Evolutionary conservation across 176 grass and related monocot genomes (phyloP).

Genomic region (Dendrocalamus sinicus): DNA sequence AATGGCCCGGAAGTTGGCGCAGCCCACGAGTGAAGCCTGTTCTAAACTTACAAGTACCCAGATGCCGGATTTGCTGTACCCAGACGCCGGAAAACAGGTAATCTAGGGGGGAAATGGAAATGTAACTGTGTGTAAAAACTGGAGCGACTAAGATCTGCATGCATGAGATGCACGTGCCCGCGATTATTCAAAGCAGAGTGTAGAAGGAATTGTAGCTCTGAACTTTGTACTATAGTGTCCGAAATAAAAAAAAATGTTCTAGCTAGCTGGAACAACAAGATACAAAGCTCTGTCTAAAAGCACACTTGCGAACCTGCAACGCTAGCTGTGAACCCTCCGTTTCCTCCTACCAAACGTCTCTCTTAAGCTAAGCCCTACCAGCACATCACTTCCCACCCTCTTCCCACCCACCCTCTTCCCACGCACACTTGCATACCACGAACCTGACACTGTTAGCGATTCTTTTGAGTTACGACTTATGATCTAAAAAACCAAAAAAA

Average conservation of each 20-base stretch:
- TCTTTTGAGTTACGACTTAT: too few species aligned
- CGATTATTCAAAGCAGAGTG: not conserved
- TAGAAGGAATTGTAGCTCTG: not conserved
- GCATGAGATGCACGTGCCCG: not conserved
- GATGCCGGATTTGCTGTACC: too few species aligned
- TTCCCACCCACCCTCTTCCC: not conserved
- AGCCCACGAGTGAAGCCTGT: not conserved
- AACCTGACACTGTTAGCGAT: not conserved
- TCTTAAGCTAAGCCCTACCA: slow-evolving; percentile 4
- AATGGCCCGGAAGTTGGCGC: not conserved
- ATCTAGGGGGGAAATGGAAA: not conserved
- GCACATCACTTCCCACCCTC: not conserved
- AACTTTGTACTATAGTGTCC: not conserved
- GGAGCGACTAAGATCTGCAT: not conserved
- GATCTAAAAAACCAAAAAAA: too few species aligned
- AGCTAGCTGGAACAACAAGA: not conserved
- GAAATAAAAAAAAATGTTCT: not conserved
- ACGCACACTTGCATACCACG: not conserved
- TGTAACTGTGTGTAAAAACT: slow-evolving; percentile 15
- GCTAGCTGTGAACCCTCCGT: too few species aligned
- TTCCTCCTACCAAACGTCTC: too few species aligned
- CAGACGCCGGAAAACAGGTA: too few species aligned
- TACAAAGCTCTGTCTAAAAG: not conserved
- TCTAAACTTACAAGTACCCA: not conserved
- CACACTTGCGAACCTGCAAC: too few species aligned